These are phyloP conservation scores for Datura wrightii DNA, from an alignment of 257 asterid genomes.

Conservation along the genomic window DNA sequence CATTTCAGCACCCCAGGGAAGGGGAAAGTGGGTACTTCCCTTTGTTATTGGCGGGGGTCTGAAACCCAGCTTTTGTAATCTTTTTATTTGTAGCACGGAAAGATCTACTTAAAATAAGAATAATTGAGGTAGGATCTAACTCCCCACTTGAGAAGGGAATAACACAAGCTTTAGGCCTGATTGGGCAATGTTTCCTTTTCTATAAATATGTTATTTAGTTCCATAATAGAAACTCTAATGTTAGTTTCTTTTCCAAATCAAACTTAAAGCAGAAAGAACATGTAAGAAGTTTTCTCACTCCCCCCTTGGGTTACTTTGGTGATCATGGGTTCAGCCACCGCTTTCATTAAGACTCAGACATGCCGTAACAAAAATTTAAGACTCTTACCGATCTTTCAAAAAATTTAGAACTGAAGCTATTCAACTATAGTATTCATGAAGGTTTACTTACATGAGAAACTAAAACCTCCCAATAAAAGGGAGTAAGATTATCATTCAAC, in stretches of 20 bases:
- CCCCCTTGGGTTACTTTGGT: background rate
- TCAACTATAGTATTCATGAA: background rate
- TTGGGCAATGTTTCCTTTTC: background rate
- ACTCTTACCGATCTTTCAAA: background rate
- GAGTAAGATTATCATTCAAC: background rate
- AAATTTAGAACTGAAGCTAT: background rate
- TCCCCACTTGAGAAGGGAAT: background rate
- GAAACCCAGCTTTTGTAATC: background rate
- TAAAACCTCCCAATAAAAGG: background rate
- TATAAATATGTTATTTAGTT: background rate
- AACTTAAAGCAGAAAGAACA: slow-evolving; percentile 6
- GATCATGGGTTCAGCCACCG: background rate
- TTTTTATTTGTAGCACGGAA: background rate
- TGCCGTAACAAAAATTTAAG: background rate
- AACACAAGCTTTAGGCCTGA: slow-evolving; percentile 16
- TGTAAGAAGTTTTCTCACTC: slow-evolving; percentile 11
- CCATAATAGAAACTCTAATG: background rate
- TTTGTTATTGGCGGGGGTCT: background rate
- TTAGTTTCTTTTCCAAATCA: background rate
- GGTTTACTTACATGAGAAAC: background rate
- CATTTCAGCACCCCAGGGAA: background rate
- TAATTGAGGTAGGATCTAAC: slow-evolving; percentile 3
- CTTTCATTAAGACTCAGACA: background rate
- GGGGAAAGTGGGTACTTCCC: background rate
- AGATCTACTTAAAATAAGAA: background rate